Percentiles rank a stretch among this genome's conserved stretches.
Evolutionary conservation across 2,329 filamentous ascomycete genomes (phyloP).

Genomic region (Epichloe sylvatica): DNA sequence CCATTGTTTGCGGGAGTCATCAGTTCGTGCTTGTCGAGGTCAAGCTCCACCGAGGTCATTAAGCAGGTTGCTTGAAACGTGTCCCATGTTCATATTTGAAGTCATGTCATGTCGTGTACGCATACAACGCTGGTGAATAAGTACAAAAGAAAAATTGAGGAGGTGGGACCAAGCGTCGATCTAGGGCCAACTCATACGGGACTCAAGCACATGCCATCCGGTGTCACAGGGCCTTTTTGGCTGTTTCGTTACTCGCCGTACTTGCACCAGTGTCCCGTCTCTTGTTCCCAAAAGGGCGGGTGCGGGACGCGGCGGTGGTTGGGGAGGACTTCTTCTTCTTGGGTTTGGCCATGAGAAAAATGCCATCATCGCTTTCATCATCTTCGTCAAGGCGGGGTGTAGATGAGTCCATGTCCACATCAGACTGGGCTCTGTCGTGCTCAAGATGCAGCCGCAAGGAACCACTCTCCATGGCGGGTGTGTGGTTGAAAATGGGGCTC

Average conservation of each 20-base stretch:
- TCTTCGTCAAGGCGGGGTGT: conserved; percentile 22
- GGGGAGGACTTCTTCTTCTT: conserved; percentile 31
- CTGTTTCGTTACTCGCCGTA: conserved; percentile 48
- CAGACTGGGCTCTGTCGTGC: conserved; percentile 3
- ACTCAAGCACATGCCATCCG: background rate
- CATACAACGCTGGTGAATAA: conserved; percentile 5
- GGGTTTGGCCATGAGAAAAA: conserved; percentile 38
- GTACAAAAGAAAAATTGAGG: conserved; percentile 6
- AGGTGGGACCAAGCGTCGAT: background rate
- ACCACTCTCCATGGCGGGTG: conserved; percentile 20
- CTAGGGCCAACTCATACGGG: background rate
- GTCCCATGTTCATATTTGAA: background rate
- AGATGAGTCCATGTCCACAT: conserved; percentile 1
- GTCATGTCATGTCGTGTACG: conserved; percentile 3
- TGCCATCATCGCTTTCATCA: conserved; percentile 41
- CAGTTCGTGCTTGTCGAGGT: background rate
- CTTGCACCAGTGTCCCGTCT: conserved; percentile 48
- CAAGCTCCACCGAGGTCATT: background rate
- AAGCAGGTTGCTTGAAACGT: background rate
- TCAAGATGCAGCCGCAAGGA: conserved; percentile 18
- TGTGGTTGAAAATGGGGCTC: conserved; percentile 23
- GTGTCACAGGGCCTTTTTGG: conserved; percentile 34
- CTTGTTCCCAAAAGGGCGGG: conserved; percentile 24
- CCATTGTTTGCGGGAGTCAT: background rate
- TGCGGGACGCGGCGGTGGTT: conserved; percentile 5